Evolutionary conservation across 2,329 filamentous ascomycete genomes (phyloP).

Genomic region (Penicillium verrucosum): DNA sequence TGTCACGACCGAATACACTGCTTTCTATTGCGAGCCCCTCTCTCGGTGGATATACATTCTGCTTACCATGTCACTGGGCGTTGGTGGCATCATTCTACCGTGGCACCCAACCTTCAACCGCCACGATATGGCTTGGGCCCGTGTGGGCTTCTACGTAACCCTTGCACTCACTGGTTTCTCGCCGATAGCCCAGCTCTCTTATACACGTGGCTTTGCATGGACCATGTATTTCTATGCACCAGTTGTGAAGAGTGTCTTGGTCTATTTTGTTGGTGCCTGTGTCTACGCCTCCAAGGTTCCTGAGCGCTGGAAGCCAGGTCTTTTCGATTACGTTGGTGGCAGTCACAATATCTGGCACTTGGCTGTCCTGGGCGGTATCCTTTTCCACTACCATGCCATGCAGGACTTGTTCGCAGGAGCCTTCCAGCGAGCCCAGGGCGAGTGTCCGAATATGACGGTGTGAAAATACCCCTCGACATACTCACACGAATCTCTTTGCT

Average conservation of each 20-base stretch:
- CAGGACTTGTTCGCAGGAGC: constrained; percentile 84
- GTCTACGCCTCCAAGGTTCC: constrained; percentile 91
- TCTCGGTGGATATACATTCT: constrained; percentile 84
- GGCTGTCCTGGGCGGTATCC: constrained; percentile 86
- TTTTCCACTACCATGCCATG: constrained; percentile 98
- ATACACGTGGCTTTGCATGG: constrained; percentile 73
- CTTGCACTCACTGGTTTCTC: constrained; percentile 85
- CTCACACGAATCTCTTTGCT: not conserved
- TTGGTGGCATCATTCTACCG: constrained; percentile 84
- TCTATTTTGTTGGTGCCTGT: constrained; percentile 80
- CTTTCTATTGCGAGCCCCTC: constrained; percentile 93
- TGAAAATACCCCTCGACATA: constrained; percentile 13
- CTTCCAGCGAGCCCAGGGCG: constrained; percentile 62
- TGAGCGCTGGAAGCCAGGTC: constrained; percentile 86
- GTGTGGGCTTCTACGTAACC: constrained; percentile 86
- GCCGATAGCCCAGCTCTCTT: constrained; percentile 77
- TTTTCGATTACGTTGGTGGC: constrained; percentile 92
- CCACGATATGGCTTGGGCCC: constrained; percentile 84
- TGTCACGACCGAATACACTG: constrained; percentile 97
- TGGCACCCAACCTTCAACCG: constrained; percentile 97
- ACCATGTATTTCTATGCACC: constrained; percentile 87
- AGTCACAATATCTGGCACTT: constrained; percentile 98
- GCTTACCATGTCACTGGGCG: constrained; percentile 73
- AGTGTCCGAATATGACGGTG: constrained; percentile 35
- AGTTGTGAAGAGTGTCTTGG: constrained; percentile 77